A percentile compares a stretch with the other conserved stretches of the same genome.
Conservation (phyloP, 1,139 yeast genomes). For the Geotrichum bryndzae region DNA sequence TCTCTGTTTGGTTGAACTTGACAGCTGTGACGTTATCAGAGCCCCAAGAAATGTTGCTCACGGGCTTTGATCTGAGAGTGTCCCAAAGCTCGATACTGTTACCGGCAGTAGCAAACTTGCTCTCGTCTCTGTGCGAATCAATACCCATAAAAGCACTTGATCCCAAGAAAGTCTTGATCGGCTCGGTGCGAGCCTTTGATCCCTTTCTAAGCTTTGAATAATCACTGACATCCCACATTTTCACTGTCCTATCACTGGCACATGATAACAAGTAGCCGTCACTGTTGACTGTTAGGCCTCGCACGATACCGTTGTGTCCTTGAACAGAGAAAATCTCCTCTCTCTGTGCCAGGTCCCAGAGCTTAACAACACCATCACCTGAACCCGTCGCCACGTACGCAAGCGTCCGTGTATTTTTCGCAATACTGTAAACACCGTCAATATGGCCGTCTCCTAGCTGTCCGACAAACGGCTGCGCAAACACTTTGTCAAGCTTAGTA, state of each 20-base stretch:
- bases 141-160: constrained; percentile 79
- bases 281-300: constrained; percentile 80
- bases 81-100: constrained; percentile 89
- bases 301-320: constrained; percentile 88
- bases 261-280: constrained; percentile 66
- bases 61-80: constrained; percentile 65
- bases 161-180: constrained; percentile 67
- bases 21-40: constrained; percentile 83
- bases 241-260: constrained; percentile 85
- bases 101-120: constrained; percentile 87
- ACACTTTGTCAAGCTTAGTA: constrained; percentile 90
- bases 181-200: constrained; percentile 20
- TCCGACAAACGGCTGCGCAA: constrained; percentile 95
- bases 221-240: constrained; percentile 59
- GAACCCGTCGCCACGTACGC: constrained; percentile 84
- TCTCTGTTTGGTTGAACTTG: constrained; percentile 83
- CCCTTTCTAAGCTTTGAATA: constrained; percentile 13
- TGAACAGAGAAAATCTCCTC: constrained; percentile 69
- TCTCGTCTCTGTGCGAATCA: constrained; percentile 76
- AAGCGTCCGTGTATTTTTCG: constrained; percentile 65
- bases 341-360: constrained; percentile 80
- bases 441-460: constrained; percentile 93
- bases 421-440: constrained; percentile 89
- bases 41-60: constrained; percentile 86
- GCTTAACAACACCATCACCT: constrained; percentile 91